Evolutionary conservation across 495 filamentous ascomycete genomes (phyloP), one percentile per base, ranked within the genome.

Genomic region (Neurospora tetrasperma): DNA sequence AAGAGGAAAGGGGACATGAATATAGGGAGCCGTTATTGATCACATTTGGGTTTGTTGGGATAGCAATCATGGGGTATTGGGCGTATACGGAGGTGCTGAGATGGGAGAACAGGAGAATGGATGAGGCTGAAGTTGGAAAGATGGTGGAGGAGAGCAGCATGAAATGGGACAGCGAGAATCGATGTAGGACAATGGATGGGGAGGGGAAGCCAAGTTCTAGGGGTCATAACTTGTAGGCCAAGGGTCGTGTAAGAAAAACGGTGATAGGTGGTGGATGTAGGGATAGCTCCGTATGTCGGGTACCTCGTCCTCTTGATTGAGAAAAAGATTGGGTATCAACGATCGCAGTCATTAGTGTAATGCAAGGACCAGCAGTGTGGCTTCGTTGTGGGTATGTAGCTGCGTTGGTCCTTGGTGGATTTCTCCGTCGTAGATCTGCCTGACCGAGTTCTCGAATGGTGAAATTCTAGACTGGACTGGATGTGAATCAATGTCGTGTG

Each of bases 1-100:
- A 59, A 14, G 20, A 59, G 27, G 35, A 35, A 18, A 10, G 14
- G 27, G 54, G 27, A 35, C 27, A 66, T 35, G 35, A 5, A 20
- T 77, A 75, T 69, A 38, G 71, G 35, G 69, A 75, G 1, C 85
- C 87, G 0, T 82, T 89, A 27, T 77, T 76, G 38, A 80, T 81
- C 12, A 88, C 86, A 5, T 70, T 86, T 14, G 75, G 75, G 0
- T 82, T 82, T 62, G 83, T 88, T 16, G 75, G 71, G 9, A 77
- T 80, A 2, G 76, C 83, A 20, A 80, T 82, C 20, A 75, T 81
- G 5, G 87, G 86, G 2, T 89, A 86, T 72, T 44, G 76, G 35
- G 59, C 71, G 2, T 83, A 81, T 73, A 76, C 79, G 27, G 54
- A 66, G 54, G 27, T 66, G 23, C 35, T 66, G 54, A 35, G 54